Base-by-base conservation (phyloP, 2,329 filamentous ascomycete species). In the Pseudocercospora crystallina region DNA sequence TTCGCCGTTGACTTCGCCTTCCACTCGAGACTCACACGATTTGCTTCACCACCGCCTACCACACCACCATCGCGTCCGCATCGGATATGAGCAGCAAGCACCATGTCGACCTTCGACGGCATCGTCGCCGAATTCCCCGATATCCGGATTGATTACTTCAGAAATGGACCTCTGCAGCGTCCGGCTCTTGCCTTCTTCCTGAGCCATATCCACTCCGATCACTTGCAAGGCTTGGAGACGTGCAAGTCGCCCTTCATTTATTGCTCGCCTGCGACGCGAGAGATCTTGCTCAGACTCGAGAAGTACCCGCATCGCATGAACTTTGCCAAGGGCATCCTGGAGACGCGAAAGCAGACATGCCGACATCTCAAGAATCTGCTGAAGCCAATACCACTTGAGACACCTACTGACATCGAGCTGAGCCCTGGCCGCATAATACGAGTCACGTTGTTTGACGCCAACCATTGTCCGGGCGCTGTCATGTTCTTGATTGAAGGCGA, bases 151-250 rank as follows among this genome's bases (percentile, higher is more conserved):
- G 91, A 96, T 70, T 90, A 85, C 73, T 96, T 96, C 62, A 82
- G 88, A 17, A 41, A 48, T 14, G 34, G 71, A 12, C 76, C 77
- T 40, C 71, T 75, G 3, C 74, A 74, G 5, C 70, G 71, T 3
- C 79, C 86, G 3, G 87, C 90, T 0, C 71, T 94, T 48, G 90
- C 88, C 12, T 94, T 87, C 68, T 96, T 97, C 65, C 77, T 97
- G 20, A 95, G 88, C 69, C 92, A 97, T 79, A 84, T 95, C 2
- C 92, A 96, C 66, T 95, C 87, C 57, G 91, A 96, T 62, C 92
- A 96, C 70, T 79, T 96, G 1, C 79, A 80, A 32, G 91, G 92
- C 0, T 78, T 96, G 1, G 90, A 95, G 61, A 81, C 78, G 10
- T 78, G 91, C 47, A 81, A 83, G 39, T 83, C 87, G 26, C 87